phyloP scores from a whole-genome alignment of 2,329 filamentous ascomycete genomes.

The Clarireedia paspali region DNA sequence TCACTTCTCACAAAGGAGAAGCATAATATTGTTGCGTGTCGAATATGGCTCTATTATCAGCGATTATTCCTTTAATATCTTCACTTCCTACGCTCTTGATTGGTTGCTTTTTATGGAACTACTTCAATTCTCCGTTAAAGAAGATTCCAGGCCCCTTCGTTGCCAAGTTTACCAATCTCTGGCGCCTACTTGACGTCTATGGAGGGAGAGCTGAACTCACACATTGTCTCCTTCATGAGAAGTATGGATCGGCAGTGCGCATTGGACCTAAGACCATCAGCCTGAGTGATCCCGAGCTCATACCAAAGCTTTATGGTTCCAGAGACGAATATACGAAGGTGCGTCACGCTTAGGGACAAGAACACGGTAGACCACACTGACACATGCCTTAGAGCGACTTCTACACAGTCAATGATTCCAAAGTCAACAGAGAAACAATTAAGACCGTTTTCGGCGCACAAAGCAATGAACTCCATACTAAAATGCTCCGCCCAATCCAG shows the following conservation, averaged over 20 bases:
- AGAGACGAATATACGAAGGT: conserved; percentile 19
- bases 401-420: conserved; percentile 19
- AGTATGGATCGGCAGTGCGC: conserved; percentile 19
- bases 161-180: conserved; percentile 24
- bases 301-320: conserved; percentile 14
- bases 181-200: conserved; percentile 20
- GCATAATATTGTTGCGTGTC: no score
- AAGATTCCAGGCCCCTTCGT: conserved; percentile 23
- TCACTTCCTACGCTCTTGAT: no score
- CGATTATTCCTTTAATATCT: no score
- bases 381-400: conserved; percentile 15
- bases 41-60: no score
- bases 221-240: conserved; percentile 16
- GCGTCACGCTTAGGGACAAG: neutral
- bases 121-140: conserved; percentile 13
- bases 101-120: conserved; percentile 1
- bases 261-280: conserved; percentile 25
- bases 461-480: conserved; percentile 15
- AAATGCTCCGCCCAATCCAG: conserved; percentile 19
- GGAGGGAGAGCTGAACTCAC: conserved; percentile 15
- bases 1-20: no score
- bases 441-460: conserved; percentile 20
- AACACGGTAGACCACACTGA: no score
- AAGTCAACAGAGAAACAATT: conserved; percentile 13
- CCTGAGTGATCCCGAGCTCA: conserved; percentile 17